phyloP scores from a whole-genome alignment of 306 rosid species.

The Cicer yamashitae region DNA sequence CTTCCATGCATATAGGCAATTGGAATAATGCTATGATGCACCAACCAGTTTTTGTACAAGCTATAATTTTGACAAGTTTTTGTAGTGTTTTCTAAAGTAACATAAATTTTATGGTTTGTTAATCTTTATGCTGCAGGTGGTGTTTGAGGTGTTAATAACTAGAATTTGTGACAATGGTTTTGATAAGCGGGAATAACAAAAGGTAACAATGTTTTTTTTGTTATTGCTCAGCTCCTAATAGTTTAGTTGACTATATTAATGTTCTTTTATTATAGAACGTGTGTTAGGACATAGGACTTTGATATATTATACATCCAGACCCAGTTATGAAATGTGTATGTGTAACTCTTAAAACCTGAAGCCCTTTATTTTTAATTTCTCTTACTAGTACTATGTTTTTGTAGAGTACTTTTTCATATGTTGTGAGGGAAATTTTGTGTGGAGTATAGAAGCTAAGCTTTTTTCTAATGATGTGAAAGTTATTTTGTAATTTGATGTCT shows the following conservation, averaged over 20 bases:
- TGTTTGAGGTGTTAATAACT: slow-evolving; percentile 29
- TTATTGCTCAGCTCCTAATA: slow-evolving; percentile 28
- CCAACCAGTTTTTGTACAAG: background rate
- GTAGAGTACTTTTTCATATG: background rate
- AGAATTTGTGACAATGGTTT: slow-evolving; percentile 48
- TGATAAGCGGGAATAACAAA: slow-evolving; percentile 56
- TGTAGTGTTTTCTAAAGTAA: background rate
- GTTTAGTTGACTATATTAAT: background rate
- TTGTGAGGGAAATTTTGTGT: slow-evolving; percentile 6
- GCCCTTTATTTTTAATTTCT: background rate
- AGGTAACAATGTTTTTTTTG: slow-evolving; percentile 36
- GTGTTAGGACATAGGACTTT: background rate
- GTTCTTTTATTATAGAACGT: background rate
- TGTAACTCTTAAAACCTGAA: slow-evolving; percentile 9
- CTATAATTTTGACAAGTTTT: background rate
- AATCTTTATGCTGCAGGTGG: slow-evolving; percentile 49
- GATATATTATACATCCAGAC: background rate
- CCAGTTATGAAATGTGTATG: background rate
- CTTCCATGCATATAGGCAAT: background rate
- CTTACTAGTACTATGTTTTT: background rate
- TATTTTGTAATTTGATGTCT: slow-evolving; percentile 9
- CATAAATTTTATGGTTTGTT: slow-evolving; percentile 2
- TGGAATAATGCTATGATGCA: background rate
- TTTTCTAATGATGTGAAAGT: background rate
- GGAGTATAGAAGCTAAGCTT: background rate